Evolutionary conservation across 2,329 filamentous ascomycete genomes (phyloP), one percentile per base, ranked within the genome.

Genomic region (Alternaria sp.): DNA sequence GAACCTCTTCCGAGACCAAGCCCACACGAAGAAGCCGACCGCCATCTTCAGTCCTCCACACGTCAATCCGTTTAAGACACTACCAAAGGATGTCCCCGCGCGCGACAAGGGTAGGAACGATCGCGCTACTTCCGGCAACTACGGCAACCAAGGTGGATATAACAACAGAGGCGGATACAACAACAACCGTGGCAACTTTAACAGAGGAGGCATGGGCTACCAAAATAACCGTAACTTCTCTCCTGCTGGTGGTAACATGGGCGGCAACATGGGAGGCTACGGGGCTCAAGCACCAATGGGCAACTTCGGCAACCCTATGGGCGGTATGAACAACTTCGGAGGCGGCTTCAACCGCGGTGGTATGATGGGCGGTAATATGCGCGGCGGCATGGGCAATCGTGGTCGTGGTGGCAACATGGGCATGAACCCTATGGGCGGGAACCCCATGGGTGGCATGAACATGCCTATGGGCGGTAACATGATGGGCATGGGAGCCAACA

Each of bases 21-120:
- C 82, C 66, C 83, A 84, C 59, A 77, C 80, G n/a, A 94, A 94
- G 68, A 88, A 87, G 76, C 87, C 91, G 68, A 87, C 85, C 1
- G 88, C 92, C 50, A 88, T 88, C 62, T 97, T 93, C 83, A 91
- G 91, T 57, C 90, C 88, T 67, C 89, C 93, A 0, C 87, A 88
- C 51, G 86, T 87, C 69, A 98, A 98, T 78, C 93, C 94, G 0
- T 98, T 97, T 87, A 90, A 91, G 69, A 97, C 93, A 0, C 83
- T 96, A 5, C 94, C 93, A 17, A 97, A 97, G 82, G 94, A 97
- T 77, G 90, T 91, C 0, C 93, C 92, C 0, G 86, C 87, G 71
- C 88, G 92, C 26, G 90, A 86, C 40, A 90, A 93, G 75, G 88
- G 90, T 46, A 83, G 84, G 73, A 84, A 88, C 63, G 88, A 88